phyloP scores from a whole-genome alignment of 192 early-diverging fungal species.

The Phlyctochytrium bullatum region DNA sequence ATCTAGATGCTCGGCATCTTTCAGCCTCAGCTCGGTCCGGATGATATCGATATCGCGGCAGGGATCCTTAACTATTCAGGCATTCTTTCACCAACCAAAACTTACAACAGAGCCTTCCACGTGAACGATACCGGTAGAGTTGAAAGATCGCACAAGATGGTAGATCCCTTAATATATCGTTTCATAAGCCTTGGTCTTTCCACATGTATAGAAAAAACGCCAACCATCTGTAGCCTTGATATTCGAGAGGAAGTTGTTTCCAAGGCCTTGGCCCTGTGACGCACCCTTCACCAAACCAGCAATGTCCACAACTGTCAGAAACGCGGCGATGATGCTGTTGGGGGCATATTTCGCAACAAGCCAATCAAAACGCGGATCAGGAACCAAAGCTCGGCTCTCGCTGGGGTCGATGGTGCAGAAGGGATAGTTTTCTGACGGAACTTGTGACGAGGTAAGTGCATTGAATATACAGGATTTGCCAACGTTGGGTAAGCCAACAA shows the following conservation, averaged over 20 bases:
- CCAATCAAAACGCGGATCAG: conserved; percentile 86
- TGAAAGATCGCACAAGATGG: conserved; percentile 64
- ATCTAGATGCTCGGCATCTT: conserved; percentile 20
- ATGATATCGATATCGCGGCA: conserved; percentile 86
- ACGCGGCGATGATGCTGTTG: conserved; percentile 59
- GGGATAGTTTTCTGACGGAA: conserved; percentile 78
- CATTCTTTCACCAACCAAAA: conserved; percentile 20
- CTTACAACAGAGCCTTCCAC: conserved; percentile 49
- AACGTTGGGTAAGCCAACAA: conserved; percentile 97
- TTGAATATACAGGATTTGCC: conserved; percentile 66
- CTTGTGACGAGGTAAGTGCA: conserved; percentile 39
- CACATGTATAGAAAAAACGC: not conserved
- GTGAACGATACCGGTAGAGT: conserved; percentile 81
- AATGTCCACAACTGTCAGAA: conserved; percentile 93
- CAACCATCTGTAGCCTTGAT: conserved; percentile 62
- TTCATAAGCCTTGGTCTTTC: too few species aligned
- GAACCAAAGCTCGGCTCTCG: conserved; percentile 85
- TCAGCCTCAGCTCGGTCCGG: conserved; percentile 70
- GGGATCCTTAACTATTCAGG: conserved; percentile 62
- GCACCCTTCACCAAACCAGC: conserved; percentile 88
- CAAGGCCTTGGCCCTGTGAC: conserved; percentile 48
- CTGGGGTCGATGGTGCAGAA: conserved; percentile 96
- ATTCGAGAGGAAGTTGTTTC: conserved; percentile 94
- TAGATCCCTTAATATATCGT: too few species aligned
- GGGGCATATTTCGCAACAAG: conserved; percentile 61